These are phyloP conservation scores for Onygena corvina DNA, from an alignment of 2,329 filamentous ascomycete genomes.

Conservation along the genomic window DNA sequence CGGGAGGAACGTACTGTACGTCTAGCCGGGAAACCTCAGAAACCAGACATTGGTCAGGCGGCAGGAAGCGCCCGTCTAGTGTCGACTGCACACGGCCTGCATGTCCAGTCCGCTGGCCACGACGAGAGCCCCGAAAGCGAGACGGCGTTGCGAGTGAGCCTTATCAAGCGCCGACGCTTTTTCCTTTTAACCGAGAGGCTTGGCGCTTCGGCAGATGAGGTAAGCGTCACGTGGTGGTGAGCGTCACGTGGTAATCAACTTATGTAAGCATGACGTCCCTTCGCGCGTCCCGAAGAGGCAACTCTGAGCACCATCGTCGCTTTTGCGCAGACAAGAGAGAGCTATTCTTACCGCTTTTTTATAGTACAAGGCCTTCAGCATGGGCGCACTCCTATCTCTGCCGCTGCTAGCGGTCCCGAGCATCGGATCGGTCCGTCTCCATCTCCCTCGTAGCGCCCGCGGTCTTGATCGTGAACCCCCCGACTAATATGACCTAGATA, in stretches of 20 bases:
- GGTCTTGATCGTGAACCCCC: not conserved
- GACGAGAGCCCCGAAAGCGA: no score
- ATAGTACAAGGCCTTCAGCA: constrained; percentile 31
- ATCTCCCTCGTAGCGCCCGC: not conserved
- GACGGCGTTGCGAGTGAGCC: no score
- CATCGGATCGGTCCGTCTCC: constrained; percentile 60
- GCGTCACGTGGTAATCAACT: not conserved
- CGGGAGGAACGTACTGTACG: no score
- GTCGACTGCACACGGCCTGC: no score
- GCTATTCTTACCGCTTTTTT: not conserved
- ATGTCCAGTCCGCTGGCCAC: no score
- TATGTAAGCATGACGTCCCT: not conserved
- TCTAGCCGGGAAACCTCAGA: no score
- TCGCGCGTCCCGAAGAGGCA: not conserved
- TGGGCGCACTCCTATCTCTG: constrained; percentile 86
- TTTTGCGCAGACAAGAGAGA: no score
- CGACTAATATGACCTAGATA: constrained; percentile 11
- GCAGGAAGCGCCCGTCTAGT: no score
- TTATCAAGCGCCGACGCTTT: no score
- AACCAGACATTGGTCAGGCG: no score
- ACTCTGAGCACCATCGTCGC: not conserved
- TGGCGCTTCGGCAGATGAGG: not conserved
- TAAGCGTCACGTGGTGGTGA: not conserved
- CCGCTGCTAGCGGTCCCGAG: constrained; percentile 82
- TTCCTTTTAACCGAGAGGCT: not conserved